Evolutionary conservation across 805 yeast genomes (phyloP).

Genomic region (Candida koratica): DNA sequence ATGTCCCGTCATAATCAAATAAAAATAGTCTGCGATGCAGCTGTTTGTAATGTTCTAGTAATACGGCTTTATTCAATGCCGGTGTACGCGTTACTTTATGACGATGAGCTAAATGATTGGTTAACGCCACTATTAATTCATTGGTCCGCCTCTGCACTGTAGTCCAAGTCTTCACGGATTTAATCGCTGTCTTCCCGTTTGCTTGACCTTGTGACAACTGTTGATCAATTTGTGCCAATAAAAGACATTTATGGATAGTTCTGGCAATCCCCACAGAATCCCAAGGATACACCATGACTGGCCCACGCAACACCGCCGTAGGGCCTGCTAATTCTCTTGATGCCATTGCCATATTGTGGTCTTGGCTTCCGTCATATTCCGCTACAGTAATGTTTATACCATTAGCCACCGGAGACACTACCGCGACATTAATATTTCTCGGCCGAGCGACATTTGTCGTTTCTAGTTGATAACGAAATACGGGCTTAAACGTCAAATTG

Average conservation of each 20-base stretch:
- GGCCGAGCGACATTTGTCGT: conserved; percentile 87
- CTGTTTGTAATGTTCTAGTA: conserved; percentile 54
- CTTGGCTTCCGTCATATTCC: conserved; percentile 85
- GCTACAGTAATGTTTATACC: conserved; percentile 95
- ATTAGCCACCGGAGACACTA: conserved; percentile 88
- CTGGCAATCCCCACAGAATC: conserved; percentile 91
- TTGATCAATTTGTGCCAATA: conserved; percentile 48
- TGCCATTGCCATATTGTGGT: conserved; percentile 70
- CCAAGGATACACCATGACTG: conserved; percentile 93
- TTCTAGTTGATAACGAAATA: conserved; percentile 87
- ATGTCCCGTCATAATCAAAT: conserved; percentile 96
- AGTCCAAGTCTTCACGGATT: conserved; percentile 82
- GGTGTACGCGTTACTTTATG: conserved; percentile 57
- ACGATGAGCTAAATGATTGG: conserved; percentile 36
- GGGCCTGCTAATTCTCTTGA: conserved; percentile 94
- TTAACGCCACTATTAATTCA: conserved; percentile 50
- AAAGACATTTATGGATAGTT: conserved; percentile 66
- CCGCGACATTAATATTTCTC: conserved; percentile 84
- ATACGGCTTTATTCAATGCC: conserved; percentile 66
- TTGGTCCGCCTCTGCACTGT: conserved; percentile 81
- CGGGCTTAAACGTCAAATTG: conserved; percentile 75
- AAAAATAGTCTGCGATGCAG: conserved; percentile 73
- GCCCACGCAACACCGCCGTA: conserved; percentile 62
- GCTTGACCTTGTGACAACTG: conserved; percentile 47
- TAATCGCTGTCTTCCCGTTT: conserved; percentile 59